Base-by-base conservation (phyloP, 2,329 filamentous ascomycete species). In the Podosphaera fusca region DNA sequence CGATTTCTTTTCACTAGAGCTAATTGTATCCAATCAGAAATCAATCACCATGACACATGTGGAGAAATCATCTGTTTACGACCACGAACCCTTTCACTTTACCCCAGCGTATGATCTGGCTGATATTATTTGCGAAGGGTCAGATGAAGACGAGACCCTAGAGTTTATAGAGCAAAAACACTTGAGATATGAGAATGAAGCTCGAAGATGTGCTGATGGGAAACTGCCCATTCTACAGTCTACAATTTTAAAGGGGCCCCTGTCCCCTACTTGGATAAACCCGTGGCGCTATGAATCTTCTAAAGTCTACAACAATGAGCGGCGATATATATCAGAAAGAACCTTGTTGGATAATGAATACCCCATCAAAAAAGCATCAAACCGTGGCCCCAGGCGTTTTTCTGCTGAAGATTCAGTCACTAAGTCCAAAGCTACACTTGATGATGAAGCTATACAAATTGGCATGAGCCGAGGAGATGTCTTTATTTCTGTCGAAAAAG, bases 171-270 rank as follows among this genome's bases (percentile, higher is more conserved):
- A 71, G 2, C 72, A 76, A 10, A 79, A 76, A 64, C 73, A 72
- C 33, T 67, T 70, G 30, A 73, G 78, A 59, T 79, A 81, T 58
- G 80, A 85, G 65, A 67, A 71, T 0, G 75, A 81, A 10, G 82
- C 78, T 1, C 69, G 73, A 36, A 72, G 73, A 38, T 85, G 76
- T 62, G 69, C 85, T 42, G 68, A 72, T 5, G 83, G 82, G 0
- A 69, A 73, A 35, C 64, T 72, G 1, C 74, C 82, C 0, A 64
- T 75, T 31, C 71, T 88, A 2, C 66, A 81, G 2, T 82, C 83
- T 10, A 76, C 82, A 5, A 68, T 70, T 4, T 70, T 86, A 2
- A 73, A 70, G 59, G 83, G 82, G 0, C 83, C 82, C 0, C 83
- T 85, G 61, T 72, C 74, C 50, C 66, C 63, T 57, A 64, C 68